Evolutionary conservation across 352 stramenopile genomes (phyloP).

Genomic region (Phytopythium litorale): DNA sequence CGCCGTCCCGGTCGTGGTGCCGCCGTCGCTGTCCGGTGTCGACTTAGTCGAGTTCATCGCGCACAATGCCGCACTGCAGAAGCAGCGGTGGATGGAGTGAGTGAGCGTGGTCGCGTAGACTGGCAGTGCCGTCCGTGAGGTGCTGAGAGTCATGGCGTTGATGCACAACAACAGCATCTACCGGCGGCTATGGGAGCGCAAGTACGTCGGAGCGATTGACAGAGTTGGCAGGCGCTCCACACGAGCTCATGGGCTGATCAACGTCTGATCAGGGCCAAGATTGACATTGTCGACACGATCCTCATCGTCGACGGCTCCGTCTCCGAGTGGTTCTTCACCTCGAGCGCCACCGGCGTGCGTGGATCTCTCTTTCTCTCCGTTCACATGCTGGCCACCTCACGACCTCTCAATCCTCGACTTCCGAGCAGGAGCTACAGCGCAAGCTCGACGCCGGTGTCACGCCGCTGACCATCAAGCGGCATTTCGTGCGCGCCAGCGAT

Average conservation of each 20-base stretch:
- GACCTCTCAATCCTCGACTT: neutral
- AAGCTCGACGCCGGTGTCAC: constrained; percentile 35
- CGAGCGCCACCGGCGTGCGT: constrained; percentile 40
- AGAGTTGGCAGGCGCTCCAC: neutral
- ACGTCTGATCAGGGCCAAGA: constrained; percentile 27
- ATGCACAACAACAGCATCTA: constrained; percentile 31
- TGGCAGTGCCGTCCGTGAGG: neutral
- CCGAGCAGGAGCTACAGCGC: constrained; percentile 40
- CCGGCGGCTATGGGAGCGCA: constrained; percentile 50
- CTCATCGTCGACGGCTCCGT: constrained; percentile 38
- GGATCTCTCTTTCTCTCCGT: neutral
- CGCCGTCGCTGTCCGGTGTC: constrained; percentile 21
- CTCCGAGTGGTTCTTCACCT: constrained; percentile 63
- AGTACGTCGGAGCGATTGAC: constrained; percentile 17
- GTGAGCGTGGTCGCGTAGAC: neutral
- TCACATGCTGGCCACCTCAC: neutral
- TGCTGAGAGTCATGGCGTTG: neutral
- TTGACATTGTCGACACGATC: constrained; percentile 60
- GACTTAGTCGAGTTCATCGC: constrained; percentile 56
- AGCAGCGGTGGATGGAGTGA: constrained; percentile 56
- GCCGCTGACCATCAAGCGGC: constrained; percentile 37
- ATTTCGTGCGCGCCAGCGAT: constrained; percentile 27
- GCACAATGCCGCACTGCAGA: constrained; percentile 40
- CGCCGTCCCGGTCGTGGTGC: neutral
- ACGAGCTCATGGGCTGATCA: neutral